Conservation (phyloP, 2,329 filamentous ascomycete species). For the Paraphaeosphaeria sporulosa region DNA sequence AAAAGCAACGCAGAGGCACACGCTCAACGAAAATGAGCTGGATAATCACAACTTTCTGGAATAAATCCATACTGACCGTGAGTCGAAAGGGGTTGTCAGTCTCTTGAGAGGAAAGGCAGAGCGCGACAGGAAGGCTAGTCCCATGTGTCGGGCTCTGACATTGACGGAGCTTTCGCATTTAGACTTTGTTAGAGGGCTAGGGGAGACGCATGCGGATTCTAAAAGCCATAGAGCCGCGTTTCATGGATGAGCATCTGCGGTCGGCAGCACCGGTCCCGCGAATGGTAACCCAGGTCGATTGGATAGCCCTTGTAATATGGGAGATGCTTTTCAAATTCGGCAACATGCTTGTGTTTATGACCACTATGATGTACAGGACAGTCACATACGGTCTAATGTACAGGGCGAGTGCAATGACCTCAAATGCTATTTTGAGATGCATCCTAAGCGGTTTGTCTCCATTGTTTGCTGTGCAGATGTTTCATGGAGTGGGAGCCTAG, state of each 20-base stretch:
- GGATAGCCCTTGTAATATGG: too few species aligned
- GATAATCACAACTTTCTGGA: background rate
- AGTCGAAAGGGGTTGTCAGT: background rate
- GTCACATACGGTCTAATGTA: too few species aligned
- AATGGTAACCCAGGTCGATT: too few species aligned
- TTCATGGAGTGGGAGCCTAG: background rate
- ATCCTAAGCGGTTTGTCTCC: background rate
- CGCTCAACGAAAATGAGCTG: background rate
- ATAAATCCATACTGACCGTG: background rate
- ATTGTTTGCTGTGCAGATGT: background rate
- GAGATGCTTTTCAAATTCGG: too few species aligned
- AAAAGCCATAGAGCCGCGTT: background rate
- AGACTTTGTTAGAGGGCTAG: background rate
- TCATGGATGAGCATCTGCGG: too few species aligned
- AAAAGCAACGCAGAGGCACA: background rate
- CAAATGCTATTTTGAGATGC: background rate
- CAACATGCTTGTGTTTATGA: too few species aligned
- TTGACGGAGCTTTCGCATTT: background rate
- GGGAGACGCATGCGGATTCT: background rate
- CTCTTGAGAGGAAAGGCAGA: background rate
- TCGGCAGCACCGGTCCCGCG: too few species aligned
- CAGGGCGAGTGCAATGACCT: background rate
- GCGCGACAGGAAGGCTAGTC: background rate
- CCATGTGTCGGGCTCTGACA: background rate
- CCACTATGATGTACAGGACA: too few species aligned